Evolutionary conservation across 169 alveolate genomes (phyloP).

Genomic region (Eimeria tenella): DNA sequence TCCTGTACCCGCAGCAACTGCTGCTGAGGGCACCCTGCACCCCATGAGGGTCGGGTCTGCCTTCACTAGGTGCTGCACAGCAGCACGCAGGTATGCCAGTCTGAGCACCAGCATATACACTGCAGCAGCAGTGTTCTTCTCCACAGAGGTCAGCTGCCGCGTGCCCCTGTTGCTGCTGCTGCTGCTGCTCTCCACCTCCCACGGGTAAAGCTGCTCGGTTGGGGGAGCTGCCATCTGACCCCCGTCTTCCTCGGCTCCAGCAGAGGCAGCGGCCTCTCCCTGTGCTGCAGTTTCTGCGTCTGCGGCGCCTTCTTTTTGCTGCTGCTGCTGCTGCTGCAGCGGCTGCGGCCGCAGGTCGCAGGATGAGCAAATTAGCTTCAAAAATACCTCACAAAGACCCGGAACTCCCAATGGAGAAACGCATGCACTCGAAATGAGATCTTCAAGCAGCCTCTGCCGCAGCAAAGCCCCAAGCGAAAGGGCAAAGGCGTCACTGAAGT

Average conservation of each 20-base stretch:
- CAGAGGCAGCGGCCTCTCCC: conserved; percentile 26
- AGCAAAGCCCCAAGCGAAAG: conserved; percentile 18
- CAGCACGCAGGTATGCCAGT: conserved; percentile 12
- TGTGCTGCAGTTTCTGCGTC: conserved; percentile 20
- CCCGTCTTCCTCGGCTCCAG: background rate
- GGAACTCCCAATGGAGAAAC: conserved; percentile 53
- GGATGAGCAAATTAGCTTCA: conserved; percentile 64
- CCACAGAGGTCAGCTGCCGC: conserved; percentile 5
- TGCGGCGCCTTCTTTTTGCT: background rate
- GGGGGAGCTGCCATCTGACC: background rate
- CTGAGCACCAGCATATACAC: background rate
- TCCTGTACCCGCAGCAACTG: conserved; percentile 46
- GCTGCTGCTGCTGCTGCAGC: conserved; percentile 4
- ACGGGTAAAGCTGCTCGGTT: conserved; percentile 11
- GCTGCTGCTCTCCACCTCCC: background rate
- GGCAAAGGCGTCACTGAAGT: conserved; percentile 59
- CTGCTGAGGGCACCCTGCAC: conserved; percentile 7
- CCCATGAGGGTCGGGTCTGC: conserved; percentile 2
- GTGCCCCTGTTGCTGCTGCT: conserved; percentile 17
- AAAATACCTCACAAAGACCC: conserved; percentile 49
- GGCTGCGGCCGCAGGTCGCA: conserved; percentile 37
- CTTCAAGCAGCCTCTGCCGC: conserved; percentile 36
- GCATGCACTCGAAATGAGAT: conserved; percentile 50
- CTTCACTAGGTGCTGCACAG: conserved; percentile 34
- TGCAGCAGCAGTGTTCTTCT: conserved; percentile 27